Evolutionary conservation across 2,329 filamentous ascomycete genomes (phyloP), one percentile per base, ranked within the genome.

Genomic region (Penicillium paneum): DNA sequence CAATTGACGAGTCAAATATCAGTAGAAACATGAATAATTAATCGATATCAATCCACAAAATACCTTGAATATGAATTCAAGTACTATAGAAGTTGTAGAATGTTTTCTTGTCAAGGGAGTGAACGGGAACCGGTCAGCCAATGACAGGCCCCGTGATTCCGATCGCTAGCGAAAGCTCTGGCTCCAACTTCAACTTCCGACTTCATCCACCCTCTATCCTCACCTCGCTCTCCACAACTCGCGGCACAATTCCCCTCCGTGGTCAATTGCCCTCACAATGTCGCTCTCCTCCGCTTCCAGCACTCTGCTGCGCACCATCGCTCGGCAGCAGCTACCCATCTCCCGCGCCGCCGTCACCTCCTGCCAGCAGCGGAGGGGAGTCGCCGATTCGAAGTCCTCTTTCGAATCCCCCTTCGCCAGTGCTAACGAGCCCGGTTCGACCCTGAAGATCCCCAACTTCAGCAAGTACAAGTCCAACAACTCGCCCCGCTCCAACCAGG

Each of bases 401-500:
- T 79, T 79, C 66, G 69, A 79, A 40, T 78, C 75, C 65, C 85
- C 85, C 58, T 87, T 87, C 77, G 76, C 78, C 70, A 74, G 71
- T 64, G 60, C 71, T 61, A 71, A 74, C 55, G 71, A 76, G 60
- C 73, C 73, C 63, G 70, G 66, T 51, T 70, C 80, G 48, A 83
- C 82, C 66, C 86, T 81, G 75, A 85, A 89, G 76, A 88, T 97
- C 71, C 94, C 94, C 66, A 86, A 89, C 79, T 97, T 96, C 78
- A 84, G 84, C 75, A 88, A 91, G 75, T 99, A 99, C 81, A 81
- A 86, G 78, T 87, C 84, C 77, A 86, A 85, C 74, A 79, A 80
- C 63, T 78, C 79, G 66, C 81, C 87, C 75, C 83, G 79, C 65
- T 81, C 81, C 70, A 96, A 96, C 79, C 88, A 92, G 81, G 81